Conservation (phyloP, 1,284 basidiomycete species). For the Amylostereum areolatum region DNA sequence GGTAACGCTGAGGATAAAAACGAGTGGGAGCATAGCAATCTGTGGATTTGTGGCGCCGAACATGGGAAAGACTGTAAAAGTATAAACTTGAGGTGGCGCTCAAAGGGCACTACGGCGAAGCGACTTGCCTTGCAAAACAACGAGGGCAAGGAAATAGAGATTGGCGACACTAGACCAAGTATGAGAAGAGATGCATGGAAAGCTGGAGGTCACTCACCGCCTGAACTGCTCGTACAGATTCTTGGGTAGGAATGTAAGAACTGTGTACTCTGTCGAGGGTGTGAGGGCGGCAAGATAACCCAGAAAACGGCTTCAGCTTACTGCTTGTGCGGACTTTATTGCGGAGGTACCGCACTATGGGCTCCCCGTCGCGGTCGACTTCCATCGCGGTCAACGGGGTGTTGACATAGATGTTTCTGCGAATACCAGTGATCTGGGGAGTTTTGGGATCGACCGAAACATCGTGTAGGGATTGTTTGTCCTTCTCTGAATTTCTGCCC, state of each 20-base stretch:
- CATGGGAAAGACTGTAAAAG: slow-evolving; percentile 68
- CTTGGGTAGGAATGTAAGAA: slow-evolving; percentile 90
- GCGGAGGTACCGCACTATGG: slow-evolving; percentile 70
- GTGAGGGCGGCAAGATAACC: slow-evolving; percentile 7
- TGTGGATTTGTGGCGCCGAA: slow-evolving; percentile 87
- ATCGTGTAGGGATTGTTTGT: slow-evolving; percentile 34
- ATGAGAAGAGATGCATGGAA: not conserved
- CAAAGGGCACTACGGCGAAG: not conserved
- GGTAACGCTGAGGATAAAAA: slow-evolving; percentile 85
- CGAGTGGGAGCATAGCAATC: slow-evolving; percentile 81
- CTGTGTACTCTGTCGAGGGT: slow-evolving; percentile 70
- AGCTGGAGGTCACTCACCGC: slow-evolving; percentile 39
- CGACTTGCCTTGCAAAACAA: slow-evolving; percentile 74
- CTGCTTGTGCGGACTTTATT: slow-evolving; percentile 96
- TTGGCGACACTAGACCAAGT: slow-evolving; percentile 69
- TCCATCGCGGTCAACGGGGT: slow-evolving; percentile 58
- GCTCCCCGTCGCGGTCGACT: slow-evolving; percentile 70
- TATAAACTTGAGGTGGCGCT: not conserved
- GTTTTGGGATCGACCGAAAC: not conserved
- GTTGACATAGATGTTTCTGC: slow-evolving; percentile 83
- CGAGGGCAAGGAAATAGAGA: slow-evolving; percentile 84
- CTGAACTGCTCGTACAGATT: slow-evolving; percentile 90
- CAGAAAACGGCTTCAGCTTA: slow-evolving; percentile 34
- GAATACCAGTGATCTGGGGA: slow-evolving; percentile 39
- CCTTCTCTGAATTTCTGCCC: slow-evolving; percentile 20